phyloP scores from a whole-genome alignment of 176 grass and related monocot genomes.

The Cenchrus fungigraminus region DNA sequence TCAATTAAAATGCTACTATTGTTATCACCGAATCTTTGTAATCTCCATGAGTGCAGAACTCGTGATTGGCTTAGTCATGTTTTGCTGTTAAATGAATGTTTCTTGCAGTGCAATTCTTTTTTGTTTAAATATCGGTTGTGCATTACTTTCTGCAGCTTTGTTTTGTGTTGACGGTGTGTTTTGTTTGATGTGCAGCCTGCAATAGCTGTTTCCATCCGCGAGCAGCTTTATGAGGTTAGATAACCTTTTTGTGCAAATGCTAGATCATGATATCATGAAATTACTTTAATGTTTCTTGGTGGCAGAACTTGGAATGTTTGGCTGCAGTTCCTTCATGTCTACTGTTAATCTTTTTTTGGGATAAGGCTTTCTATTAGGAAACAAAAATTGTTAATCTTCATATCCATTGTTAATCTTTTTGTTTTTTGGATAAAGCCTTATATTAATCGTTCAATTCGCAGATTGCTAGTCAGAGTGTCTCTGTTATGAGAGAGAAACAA shows the following conservation, averaged over 20 bases:
- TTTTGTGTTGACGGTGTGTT: slow-evolving; percentile 2
- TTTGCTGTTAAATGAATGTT: slow-evolving; percentile 19
- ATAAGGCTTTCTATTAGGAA: background rate
- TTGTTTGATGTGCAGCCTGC: slow-evolving; percentile 68
- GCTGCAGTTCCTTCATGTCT: background rate
- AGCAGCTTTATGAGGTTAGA: slow-evolving; percentile 97
- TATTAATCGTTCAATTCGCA: slow-evolving; percentile 17
- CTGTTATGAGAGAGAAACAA: slow-evolving; percentile 85
- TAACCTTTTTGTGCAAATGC: slow-evolving; percentile 31
- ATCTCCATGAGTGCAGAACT: background rate
- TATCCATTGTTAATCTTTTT: background rate
- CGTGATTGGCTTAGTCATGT: background rate
- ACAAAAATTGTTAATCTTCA: background rate
- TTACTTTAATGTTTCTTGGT: background rate
- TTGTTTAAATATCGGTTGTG: background rate
- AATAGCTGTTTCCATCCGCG: slow-evolving; percentile 88
- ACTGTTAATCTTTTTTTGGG: background rate
- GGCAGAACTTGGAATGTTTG: background rate
- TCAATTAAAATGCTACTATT: background rate
- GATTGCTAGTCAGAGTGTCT: slow-evolving; percentile 91
- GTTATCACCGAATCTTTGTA: background rate
- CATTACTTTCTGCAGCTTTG: slow-evolving; percentile 9
- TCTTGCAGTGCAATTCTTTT: background rate
- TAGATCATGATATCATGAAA: background rate
- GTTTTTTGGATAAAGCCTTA: background rate